Evolutionary conservation across 352 stramenopile species (phyloP).

Genomic region (Phytophthora cryptogea): DNA sequence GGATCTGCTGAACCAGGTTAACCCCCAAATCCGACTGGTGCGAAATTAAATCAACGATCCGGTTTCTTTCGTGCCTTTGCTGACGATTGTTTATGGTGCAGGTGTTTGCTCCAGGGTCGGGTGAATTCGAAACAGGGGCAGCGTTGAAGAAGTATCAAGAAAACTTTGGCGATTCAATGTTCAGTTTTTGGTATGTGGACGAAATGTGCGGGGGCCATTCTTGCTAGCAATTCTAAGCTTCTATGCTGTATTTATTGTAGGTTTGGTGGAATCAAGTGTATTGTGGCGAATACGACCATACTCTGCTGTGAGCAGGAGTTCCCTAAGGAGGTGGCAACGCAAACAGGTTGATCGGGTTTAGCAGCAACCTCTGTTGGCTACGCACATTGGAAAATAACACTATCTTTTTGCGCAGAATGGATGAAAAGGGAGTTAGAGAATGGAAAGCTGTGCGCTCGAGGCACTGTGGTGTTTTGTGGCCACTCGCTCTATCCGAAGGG

Average conservation of each 20-base stretch:
- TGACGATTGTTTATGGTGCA: conserved; percentile 21
- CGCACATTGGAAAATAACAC: not conserved
- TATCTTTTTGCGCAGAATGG: conserved; percentile 51
- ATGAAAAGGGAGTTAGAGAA: conserved; percentile 79
- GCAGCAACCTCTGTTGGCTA: not conserved
- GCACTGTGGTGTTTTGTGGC: conserved; percentile 63
- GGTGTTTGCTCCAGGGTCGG: conserved; percentile 57
- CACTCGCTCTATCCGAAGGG: conserved; percentile 35
- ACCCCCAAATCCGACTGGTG: conserved; percentile 63
- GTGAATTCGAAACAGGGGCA: conserved; percentile 18
- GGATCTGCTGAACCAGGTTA: conserved; percentile 64
- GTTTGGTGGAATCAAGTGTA: conserved; percentile 79
- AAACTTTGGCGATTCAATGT: conserved; percentile 68
- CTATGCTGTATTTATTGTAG: conserved; percentile 26
- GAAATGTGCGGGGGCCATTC: not conserved
- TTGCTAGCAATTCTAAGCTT: conserved; percentile 1
- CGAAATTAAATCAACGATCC: not conserved
- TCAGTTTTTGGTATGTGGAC: conserved; percentile 77
- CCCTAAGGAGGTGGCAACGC: conserved; percentile 36
- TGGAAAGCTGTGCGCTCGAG: conserved; percentile 75
- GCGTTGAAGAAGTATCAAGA: conserved; percentile 41
- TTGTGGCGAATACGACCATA: conserved; percentile 70
- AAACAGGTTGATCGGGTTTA: conserved; percentile 50
- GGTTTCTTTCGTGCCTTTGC: not conserved
- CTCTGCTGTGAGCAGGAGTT: conserved; percentile 36